A percentile compares a stretch with the other conserved stretches of the same genome.
phyloP scores from a whole-genome alignment of 2,329 filamentous ascomycete species.

The Fusarium sp. region DNA sequence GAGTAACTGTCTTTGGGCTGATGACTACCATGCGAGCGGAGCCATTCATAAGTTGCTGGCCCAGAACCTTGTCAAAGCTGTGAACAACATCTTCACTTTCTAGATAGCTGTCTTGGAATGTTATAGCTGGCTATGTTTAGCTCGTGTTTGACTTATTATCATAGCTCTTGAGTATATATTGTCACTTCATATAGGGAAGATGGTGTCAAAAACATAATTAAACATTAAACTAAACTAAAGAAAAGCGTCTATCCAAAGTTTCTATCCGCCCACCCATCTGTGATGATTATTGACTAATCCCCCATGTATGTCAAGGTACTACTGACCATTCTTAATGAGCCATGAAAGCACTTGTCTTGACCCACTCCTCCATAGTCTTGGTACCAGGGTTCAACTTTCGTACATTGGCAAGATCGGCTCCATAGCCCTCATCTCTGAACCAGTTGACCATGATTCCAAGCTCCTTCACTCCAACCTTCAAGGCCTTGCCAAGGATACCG shows the following conservation, averaged over 20 bases:
- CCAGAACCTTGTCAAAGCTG: constrained; percentile 16
- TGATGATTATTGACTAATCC: background rate
- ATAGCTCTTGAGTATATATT: background rate
- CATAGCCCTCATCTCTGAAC: constrained; percentile 33
- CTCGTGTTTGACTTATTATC: background rate
- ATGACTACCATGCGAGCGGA: constrained; percentile 33
- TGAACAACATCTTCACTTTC: background rate
- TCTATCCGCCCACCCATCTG: background rate
- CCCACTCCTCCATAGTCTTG: constrained; percentile 29
- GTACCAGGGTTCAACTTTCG: constrained; percentile 20
- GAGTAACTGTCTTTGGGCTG: constrained; percentile 33
- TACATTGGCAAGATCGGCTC: constrained; percentile 16
- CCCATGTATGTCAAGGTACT: background rate
- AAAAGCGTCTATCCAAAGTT: background rate
- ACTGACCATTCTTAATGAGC: background rate
- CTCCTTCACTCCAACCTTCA: constrained; percentile 21
- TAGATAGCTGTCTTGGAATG: background rate
- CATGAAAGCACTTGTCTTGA: constrained; percentile 21
- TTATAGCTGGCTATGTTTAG: background rate
- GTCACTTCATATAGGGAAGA: background rate
- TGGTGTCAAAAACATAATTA: background rate
- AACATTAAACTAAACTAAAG: background rate
- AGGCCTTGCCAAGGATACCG: constrained; percentile 18
- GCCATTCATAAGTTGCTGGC: constrained; percentile 36
- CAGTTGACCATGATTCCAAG: constrained; percentile 30